These are phyloP conservation scores for Cordyceps militaris DNA, from an alignment of 2,329 filamentous ascomycete genomes.

Conservation along the genomic window DNA sequence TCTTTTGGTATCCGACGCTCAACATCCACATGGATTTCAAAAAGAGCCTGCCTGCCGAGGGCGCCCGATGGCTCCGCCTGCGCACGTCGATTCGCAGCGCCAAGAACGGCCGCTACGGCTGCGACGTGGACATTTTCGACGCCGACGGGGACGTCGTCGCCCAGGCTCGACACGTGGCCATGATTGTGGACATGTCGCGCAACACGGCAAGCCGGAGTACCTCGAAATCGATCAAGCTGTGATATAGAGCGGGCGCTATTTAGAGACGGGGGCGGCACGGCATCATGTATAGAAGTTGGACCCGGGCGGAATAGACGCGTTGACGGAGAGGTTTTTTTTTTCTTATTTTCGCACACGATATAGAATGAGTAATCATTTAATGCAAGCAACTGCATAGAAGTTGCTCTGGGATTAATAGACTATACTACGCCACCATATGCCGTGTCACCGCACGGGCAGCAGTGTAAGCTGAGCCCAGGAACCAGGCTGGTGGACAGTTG, in stretches of 20 bases:
- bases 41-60: conserved; percentile 58
- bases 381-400: neutral
- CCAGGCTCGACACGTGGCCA: conserved; percentile 24
- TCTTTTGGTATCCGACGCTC: conserved; percentile 70
- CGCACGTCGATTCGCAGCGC: conserved; percentile 60
- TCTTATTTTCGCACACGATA: neutral
- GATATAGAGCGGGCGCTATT: neutral
- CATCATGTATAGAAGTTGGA: neutral
- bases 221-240: neutral
- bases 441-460: neutral
- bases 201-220: conserved; percentile 20
- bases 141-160: conserved; percentile 23
- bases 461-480: conserved; percentile 1
- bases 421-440: neutral
- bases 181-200: conserved; percentile 21
- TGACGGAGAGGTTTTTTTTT: neutral
- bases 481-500: neutral
- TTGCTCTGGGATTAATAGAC: neutral
- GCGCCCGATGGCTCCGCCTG: conserved; percentile 66
- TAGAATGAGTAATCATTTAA: neutral
- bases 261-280: neutral
- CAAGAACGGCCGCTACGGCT: conserved; percentile 64
- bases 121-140: conserved; percentile 64
- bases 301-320: neutral
- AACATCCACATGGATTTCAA: conserved; percentile 72